Percentiles rank a stretch among this genome's conserved stretches.
Conservation (phyloP, 1,139 yeast species). For the Saccharomycopsis hybrid region DNA sequence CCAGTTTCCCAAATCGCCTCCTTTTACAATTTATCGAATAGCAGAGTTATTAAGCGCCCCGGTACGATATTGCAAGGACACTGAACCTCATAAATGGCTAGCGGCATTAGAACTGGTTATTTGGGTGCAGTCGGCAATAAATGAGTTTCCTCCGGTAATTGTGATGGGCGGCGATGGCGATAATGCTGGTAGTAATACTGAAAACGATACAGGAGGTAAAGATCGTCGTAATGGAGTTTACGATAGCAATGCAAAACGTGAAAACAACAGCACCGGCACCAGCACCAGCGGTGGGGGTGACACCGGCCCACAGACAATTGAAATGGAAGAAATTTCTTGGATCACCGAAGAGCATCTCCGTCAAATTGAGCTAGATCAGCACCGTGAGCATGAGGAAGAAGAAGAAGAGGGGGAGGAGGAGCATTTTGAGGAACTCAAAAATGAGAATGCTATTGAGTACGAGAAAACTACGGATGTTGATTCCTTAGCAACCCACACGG, state of each 20-base stretch:
- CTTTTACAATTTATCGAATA: conserved; percentile 17
- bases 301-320: conserved; percentile 5
- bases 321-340: conserved; percentile 18
- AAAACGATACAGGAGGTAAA: neutral
- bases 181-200: neutral
- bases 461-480: too few species aligned
- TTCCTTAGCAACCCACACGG: too few species aligned
- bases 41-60: conserved; percentile 11
- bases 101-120: conserved; percentile 10
- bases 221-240: neutral
- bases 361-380: conserved; percentile 3
- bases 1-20: conserved; percentile 14
- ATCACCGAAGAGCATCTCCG: conserved; percentile 15
- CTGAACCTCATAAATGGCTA: conserved; percentile 7
- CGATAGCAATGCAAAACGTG: neutral
- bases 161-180: neutral
- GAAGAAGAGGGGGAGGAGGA: too few species aligned
- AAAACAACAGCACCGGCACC: too few species aligned
- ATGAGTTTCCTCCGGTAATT: conserved; percentile 11
- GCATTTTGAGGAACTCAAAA: too few species aligned
- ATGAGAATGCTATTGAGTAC: too few species aligned
- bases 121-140: conserved; percentile 12
- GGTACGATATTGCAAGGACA: neutral
- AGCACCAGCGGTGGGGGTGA: neutral
- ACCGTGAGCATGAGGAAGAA: neutral